Evolutionary conservation across 75 land plant species (phyloP), one percentile per base, ranked within the genome.

Genomic region (Selaginella moellendorffii): DNA sequence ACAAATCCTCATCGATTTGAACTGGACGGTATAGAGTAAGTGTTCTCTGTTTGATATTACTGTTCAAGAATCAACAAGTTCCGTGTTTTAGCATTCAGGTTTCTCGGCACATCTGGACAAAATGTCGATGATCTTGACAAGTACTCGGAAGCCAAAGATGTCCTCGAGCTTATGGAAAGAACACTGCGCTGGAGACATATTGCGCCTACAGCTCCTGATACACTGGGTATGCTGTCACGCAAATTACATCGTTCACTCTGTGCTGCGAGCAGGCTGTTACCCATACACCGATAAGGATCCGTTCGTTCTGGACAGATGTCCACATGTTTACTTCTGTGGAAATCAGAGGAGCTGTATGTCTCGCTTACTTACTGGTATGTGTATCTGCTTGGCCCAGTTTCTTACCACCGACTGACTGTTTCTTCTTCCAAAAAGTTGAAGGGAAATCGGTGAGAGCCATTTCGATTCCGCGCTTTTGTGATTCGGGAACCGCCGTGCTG

Each of bases 181-280:
- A 90, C 88, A 30, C 69, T 95, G 28, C 73, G 78, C 66, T 95
- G 99, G 99, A 82, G 97, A 62, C 96, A 95, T 69, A 52, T 95
- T 30, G 99, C 92, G 65, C 99, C 99, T 30, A 90, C 99, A 25
- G 84, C 97, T 30, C 99, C 99, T 20, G 95, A 95, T 65, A 95
- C 99, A 67, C 85, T 95, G 54, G 97, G 99, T 95, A 79, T 27
- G 56, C 29, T 28, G 10, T 5, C 46, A 36, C 46, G 14, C 14
- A 14, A 5, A 36, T 36, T 36, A 36, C 46, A 36, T 36, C 5
- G 5, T 5, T 36, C 14, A 14, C 14, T 36, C 14, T 36, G 46
- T 36, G 5, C 10, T 36, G 46, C 46, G 14, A 42, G 69, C 82
- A 95, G 99, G 97, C 14, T 95, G 99, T 68, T 95, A 95, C 76